These are phyloP conservation scores for Blepharisma japonicum DNA, from an alignment of 73 alveolate species.

Conservation along the genomic window DNA sequence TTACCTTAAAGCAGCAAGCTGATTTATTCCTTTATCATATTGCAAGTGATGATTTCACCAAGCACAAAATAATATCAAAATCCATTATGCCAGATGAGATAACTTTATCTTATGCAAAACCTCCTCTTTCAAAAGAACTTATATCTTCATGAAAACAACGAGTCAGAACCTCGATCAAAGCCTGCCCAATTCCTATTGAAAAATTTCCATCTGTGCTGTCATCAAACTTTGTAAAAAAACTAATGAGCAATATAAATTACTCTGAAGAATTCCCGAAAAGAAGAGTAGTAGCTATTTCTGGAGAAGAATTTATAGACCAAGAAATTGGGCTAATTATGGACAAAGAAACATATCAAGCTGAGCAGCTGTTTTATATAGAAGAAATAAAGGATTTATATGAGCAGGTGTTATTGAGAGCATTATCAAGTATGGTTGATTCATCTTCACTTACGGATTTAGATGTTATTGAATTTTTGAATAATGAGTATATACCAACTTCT, in stretches of 20 bases:
- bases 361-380: not conserved
- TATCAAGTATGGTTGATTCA: too few species aligned
- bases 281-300: not conserved
- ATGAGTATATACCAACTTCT: too few species aligned
- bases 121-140: not conserved
- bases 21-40: too few species aligned
- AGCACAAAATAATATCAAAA: too few species aligned
- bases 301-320: not conserved
- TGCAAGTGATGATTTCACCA: too few species aligned
- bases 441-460: too few species aligned
- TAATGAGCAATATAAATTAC: too few species aligned
- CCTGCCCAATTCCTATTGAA: not conserved
- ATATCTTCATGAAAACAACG: not conserved
- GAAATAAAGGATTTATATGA: constrained; percentile 8
- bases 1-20: too few species aligned
- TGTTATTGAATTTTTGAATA: too few species aligned
- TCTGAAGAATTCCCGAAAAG: not conserved
- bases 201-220: not conserved
- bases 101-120: not conserved
- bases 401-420: not conserved
- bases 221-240: too few species aligned
- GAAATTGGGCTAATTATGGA: not conserved
- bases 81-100: too few species aligned
- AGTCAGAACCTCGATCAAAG: not conserved
- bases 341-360: not conserved